Conservation (phyloP, 805 yeast genomes). For the Naumovozyma castellii region DNA sequence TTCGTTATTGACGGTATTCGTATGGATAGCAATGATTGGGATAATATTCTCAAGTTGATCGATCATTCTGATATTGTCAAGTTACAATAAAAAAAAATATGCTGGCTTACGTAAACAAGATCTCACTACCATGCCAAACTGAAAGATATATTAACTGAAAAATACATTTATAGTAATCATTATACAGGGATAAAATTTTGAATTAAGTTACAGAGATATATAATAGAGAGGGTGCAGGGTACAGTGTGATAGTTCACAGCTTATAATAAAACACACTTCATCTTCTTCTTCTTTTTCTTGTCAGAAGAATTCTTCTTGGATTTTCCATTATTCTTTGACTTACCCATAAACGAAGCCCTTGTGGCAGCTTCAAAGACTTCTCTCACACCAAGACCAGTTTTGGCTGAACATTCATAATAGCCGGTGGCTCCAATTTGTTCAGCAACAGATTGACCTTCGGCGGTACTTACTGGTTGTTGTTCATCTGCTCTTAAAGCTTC, state of each 20-base stretch:
- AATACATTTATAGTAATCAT: too few species aligned
- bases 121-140: too few species aligned
- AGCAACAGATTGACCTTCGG: slow-evolving; percentile 60
- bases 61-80: too few species aligned
- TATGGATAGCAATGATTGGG: too few species aligned
- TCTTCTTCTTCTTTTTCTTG: slow-evolving; percentile 16
- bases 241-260: neutral
- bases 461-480: slow-evolving; percentile 25
- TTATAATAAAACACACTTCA: slow-evolving; percentile 43
- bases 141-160: too few species aligned
- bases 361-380: slow-evolving; percentile 91
- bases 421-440: slow-evolving; percentile 67
- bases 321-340: slow-evolving; percentile 25
- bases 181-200: too few species aligned
- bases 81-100: too few species aligned
- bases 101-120: too few species aligned
- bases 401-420: slow-evolving; percentile 78
- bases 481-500: slow-evolving; percentile 48
- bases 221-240: neutral
- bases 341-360: slow-evolving; percentile 58
- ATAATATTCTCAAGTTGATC: too few species aligned
- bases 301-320: slow-evolving; percentile 13
- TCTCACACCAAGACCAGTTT: slow-evolving; percentile 89
- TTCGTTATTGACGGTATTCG: too few species aligned
- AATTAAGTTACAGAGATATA: neutral